Conservation (phyloP, 768 basidiomycete species). For the Psilocybe cyanescens region DNA sequence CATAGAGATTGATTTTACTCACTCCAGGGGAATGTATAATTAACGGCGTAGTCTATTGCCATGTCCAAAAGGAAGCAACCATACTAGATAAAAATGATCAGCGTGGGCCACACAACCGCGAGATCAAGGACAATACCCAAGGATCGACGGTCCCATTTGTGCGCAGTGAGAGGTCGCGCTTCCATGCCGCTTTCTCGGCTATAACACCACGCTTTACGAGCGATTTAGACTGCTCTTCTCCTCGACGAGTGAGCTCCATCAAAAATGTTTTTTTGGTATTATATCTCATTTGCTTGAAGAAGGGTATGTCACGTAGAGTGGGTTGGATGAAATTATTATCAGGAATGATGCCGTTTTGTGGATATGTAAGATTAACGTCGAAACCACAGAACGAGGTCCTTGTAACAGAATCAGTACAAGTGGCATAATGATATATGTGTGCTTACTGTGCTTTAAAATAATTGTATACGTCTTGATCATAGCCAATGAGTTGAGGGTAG, state of each 20-base stretch:
- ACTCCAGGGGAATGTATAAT: conserved; percentile 72
- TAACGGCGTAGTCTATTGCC: conserved; percentile 72
- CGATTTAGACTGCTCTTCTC: conserved; percentile 17
- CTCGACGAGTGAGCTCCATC: conserved; percentile 21
- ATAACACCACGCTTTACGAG: conserved; percentile 27
- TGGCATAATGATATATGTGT: neutral
- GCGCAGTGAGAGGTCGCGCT: conserved; percentile 50
- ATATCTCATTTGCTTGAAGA: conserved; percentile 24
- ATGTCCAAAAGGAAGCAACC: conserved; percentile 68
- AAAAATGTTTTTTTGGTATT: conserved; percentile 25
- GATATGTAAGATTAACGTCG: conserved; percentile 71
- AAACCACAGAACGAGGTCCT: conserved; percentile 67
- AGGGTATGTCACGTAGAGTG: conserved; percentile 38
- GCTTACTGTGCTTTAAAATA: conserved; percentile 74
- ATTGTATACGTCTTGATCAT: conserved; percentile 65
- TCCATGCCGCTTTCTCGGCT: conserved; percentile 35
- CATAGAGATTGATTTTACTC: conserved; percentile 20
- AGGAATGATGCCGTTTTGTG: conserved; percentile 59
- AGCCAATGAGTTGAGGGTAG: conserved; percentile 77
- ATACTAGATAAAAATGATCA: conserved; percentile 40
- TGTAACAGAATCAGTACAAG: neutral
- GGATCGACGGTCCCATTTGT: conserved; percentile 60
- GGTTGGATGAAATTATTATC: conserved; percentile 39
- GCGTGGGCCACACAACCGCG: neutral
- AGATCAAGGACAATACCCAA: conserved; percentile 39